Evolutionary conservation across 495 filamentous ascomycete genomes (phyloP), one percentile per base, ranked within the genome.

Genomic region (Penicillium samsonianum): DNA sequence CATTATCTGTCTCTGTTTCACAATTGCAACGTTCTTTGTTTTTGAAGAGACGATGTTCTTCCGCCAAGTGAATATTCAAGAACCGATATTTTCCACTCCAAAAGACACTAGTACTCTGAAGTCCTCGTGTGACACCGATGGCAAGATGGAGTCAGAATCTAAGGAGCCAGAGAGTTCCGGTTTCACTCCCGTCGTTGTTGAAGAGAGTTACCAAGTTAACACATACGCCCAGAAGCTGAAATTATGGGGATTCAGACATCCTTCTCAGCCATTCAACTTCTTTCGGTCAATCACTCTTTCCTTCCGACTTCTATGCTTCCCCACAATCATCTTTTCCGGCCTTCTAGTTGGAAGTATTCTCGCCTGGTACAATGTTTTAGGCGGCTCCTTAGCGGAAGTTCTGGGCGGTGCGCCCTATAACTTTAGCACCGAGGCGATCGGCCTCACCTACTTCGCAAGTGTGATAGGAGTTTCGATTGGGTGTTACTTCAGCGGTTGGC

Each of bases 21-120:
- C 77, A 46, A 61, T 82, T 6, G 76, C 81, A 55, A 67, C 80
- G 1, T 82, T 83, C 69, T 77, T 83, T 64, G 78, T 80, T 54
- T 76, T 81, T 71, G 82, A 84, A 69, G 82, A 85, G 61, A 82
- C 81, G 4, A 55, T 47, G n/a, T 62, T 52, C 49, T 60, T 56
- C 31, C 41, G 56, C 19, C 45, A 48, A 31, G 45, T 48, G 23
- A 31, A 48, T 28, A 48, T 48, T 17, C 45, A 48, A 16, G 45
- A 33, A 19, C 45, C 28, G n/a, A 22, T 33, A 19, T 26, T 48
- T 31, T 48, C 28, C 16, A n/a, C n/a, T n/a, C n/a, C n/a, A n/a
- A 31, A 48, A 28, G 45, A 19, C n/a, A 31, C 2, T 4, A 10
- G 8, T 6, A 19, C 1, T 8, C 14, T 31, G 28, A n/a, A 33